Percentiles rank a stretch among this genome's conserved stretches.
Evolutionary conservation across 228 moss, liverwort and hornwort species (phyloP).

Genomic region (Sphagnum fallax): DNA sequence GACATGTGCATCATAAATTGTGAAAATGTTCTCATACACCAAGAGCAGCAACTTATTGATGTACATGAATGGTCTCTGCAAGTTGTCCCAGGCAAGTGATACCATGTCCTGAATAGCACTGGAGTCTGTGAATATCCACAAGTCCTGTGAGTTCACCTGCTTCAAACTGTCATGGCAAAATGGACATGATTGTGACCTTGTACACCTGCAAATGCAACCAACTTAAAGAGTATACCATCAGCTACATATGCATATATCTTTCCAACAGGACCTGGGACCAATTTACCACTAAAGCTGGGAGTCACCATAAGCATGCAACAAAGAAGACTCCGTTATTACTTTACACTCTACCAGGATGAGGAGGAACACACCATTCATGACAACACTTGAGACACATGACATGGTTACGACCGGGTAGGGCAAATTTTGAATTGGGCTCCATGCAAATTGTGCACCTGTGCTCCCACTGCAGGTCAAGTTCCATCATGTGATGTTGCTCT

Average conservation of each 20-base stretch:
- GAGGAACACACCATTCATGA: constrained; percentile 17
- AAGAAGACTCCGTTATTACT: not conserved
- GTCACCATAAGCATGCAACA: not conserved
- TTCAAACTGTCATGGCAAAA: constrained; percentile 30
- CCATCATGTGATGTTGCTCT: constrained; percentile 59
- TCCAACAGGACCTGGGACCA: not conserved
- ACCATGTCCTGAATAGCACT: constrained; percentile 33
- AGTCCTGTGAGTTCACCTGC: constrained; percentile 17
- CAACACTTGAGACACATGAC: constrained; percentile 30
- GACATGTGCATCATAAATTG: constrained; percentile 57
- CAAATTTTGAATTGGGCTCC: constrained; percentile 42
- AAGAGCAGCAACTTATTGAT: constrained; percentile 73
- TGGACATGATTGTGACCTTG: constrained; percentile 26
- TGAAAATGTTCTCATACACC: constrained; percentile 65
- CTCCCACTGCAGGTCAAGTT: constrained; percentile 65
- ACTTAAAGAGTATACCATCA: not conserved
- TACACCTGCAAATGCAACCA: constrained; percentile 14
- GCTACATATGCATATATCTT: no score
- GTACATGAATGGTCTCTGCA: constrained; percentile 75
- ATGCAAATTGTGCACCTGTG: constrained; percentile 72
- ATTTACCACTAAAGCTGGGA: not conserved
- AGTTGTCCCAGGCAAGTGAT: constrained; percentile 62
- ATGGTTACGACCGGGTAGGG: constrained; percentile 25
- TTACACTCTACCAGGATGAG: no score
- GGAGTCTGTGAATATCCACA: constrained; percentile 17